Base-by-base conservation (phyloP, 805 yeast genomes). In the Pichia kluyveri region DNA sequence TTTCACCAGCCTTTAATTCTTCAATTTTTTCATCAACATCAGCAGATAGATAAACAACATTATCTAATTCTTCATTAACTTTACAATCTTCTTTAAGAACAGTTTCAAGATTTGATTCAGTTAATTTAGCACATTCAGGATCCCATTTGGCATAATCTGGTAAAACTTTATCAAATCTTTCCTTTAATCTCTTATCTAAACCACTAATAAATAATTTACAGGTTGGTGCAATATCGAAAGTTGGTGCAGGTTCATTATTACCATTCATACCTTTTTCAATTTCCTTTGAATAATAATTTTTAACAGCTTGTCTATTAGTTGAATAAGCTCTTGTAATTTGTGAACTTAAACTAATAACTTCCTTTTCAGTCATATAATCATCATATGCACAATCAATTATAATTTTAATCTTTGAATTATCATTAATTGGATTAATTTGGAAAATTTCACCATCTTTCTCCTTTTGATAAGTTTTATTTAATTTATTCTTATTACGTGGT, bases 361-460 rank as follows among this genome's bases (percentile, higher is more conserved):
- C 82, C 54, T 82, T 82, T 18, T 81, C 86, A 37, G 75, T 77
- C 99, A 93, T 93, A 58, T 85, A 60, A 41, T 86, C 93, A 60
- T 93, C 98, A 63, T 91, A 91, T 15, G 76, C 85, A 66, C 99
- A 91, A 65, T 91, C 99, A 53, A 90, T 60, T n/a, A 90, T 68
- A 28, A 90, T 70, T 7, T 62, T 67, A 8, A 48, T 48, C n/a
- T 48, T 44, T 18, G 38, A 44, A 12, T 2, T 10, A 15, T 32
- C 23, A 27, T 48, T 45, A 14, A 48, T 48, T 17, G 51, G 51
- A 28, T 47, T 40, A 34, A 80, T 72, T 2, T 80, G 70, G 12
- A 65, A 65, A 2, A 53, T 56, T 58, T 82, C 89, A 34, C 37
- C 37, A 14, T 69, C 67, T 23, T 66, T 71, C n/a, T 71, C 68